A percentile compares a stretch with the other conserved stretches of the same genome.
Evolutionary conservation across 345 rosid genomes (phyloP).

Genomic region (Lepidium didymum): DNA sequence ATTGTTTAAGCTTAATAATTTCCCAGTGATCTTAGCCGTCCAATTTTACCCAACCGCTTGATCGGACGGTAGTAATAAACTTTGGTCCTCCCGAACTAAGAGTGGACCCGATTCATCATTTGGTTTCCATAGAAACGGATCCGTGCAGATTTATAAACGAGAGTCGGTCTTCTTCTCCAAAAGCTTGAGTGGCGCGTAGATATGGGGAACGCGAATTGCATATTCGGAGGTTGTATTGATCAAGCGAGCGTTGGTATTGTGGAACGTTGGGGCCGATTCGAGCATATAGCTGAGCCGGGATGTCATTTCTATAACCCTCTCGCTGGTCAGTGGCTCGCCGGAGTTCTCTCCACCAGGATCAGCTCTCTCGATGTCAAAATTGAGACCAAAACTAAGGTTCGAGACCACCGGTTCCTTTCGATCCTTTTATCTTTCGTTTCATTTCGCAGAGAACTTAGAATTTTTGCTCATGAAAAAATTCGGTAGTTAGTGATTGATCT

Average conservation of each 20-base stretch:
- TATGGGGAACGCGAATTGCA: slow-evolving; percentile 59
- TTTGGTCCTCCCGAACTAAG: neutral
- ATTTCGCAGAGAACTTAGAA: neutral
- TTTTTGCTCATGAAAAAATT: too few species aligned
- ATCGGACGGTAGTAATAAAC: slow-evolving; percentile 1
- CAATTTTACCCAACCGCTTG: neutral
- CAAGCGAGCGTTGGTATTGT: slow-evolving; percentile 82
- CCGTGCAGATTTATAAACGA: neutral
- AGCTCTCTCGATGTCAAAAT: slow-evolving; percentile 78
- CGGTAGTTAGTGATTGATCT: too few species aligned
- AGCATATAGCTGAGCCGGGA: slow-evolving; percentile 78
- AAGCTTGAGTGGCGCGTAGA: neutral
- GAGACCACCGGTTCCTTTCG: neutral
- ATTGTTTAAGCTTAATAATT: neutral
- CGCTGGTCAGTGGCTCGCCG: slow-evolving; percentile 74
- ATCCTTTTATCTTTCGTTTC: neutral
- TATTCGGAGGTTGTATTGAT: slow-evolving; percentile 57
- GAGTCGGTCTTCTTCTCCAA: neutral
- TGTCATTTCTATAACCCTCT: slow-evolving; percentile 67
- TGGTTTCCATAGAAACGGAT: neutral
- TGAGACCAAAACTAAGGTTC: slow-evolving; percentile 94
- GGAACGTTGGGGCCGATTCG: slow-evolving; percentile 92
- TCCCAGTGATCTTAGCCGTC: neutral
- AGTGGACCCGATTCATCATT: neutral
- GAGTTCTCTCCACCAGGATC: slow-evolving; percentile 82